Evolutionary conservation across 164 flowering plant genomes (phyloP), one percentile per base, ranked within the genome.

Genomic region (Stephania yunnanensis): DNA sequence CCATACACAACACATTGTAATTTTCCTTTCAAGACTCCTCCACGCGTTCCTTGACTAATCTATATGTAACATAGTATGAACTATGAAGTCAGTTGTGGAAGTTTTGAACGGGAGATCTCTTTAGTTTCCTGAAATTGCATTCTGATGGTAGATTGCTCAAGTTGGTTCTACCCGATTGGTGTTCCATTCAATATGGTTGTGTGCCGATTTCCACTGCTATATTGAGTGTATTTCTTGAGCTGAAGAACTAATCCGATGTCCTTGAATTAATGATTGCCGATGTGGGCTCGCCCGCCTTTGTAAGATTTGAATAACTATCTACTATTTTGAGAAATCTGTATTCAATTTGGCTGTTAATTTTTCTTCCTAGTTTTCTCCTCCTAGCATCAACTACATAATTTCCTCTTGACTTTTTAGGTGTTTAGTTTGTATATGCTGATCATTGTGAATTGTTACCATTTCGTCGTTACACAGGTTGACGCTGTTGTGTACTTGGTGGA

Each of bases 401-500:
- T 9, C 15, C 12, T 15, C 15, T 1, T 9, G 12, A 50, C 12
- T 50, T 50, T 36, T 10, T 2, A 50, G 11, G 15, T 63, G 66
- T 63, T 19, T 19, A 9, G 20, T 19, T 20, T 63, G 25, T 63
- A 25, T 7, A 7, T 11, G 55, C 55, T 50, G 15, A 50, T 50
- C 11, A 30, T 7, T 69, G 20, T 31, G 42, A 46, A 9, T 72
- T 13, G 55, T 11, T 50, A 9, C 15, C 15, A 15, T 50, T 50
- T 50, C 13, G n/a, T 73, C 68, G 13, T 53, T 46, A 30, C 63
- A 76, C 73, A 89, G 93, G 93, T 89, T 45, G 93, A 88, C 83
- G 91, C 91, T 0, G 91, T 89, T 25, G 90, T 88, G 2, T 89
- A 89, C 82, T 77, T 88, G 46, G 91, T 89, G 6, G 91, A 89